These are phyloP conservation scores for Globisporangium barbulae DNA, from an alignment of 352 stramenopile genomes.

Conservation along the genomic window DNA sequence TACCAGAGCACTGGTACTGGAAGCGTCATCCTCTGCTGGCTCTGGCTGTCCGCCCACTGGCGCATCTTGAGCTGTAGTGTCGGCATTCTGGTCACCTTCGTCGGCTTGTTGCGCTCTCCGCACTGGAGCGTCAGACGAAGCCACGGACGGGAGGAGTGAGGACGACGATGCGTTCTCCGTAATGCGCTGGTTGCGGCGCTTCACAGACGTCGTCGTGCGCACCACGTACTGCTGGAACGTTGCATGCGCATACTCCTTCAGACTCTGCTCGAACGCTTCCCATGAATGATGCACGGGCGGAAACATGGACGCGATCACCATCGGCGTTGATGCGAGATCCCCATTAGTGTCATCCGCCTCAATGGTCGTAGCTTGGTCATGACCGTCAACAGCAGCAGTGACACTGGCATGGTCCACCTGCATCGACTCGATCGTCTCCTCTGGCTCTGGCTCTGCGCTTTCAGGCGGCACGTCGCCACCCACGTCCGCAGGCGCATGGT, in stretches of 20 bases:
- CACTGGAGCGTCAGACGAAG: background rate
- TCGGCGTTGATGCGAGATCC: background rate
- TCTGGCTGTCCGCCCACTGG: background rate
- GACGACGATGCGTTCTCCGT: conserved; percentile 27
- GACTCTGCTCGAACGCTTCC: conserved; percentile 54
- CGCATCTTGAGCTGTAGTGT: background rate
- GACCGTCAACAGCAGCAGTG: background rate
- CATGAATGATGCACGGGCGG: conserved; percentile 52
- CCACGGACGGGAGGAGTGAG: background rate
- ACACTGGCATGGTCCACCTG: background rate
- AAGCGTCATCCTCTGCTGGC: background rate
- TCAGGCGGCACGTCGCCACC: background rate
- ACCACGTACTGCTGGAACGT: conserved; percentile 79
- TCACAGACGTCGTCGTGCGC: conserved; percentile 73
- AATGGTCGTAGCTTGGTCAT: background rate
- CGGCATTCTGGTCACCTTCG: background rate
- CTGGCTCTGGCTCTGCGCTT: background rate
- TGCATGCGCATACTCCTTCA: conserved; percentile 54
- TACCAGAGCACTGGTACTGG: background rate
- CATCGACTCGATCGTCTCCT: background rate
- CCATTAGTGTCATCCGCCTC: background rate
- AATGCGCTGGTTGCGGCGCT: conserved; percentile 69
- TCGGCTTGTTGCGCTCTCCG: background rate
- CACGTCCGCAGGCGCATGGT: background rate
- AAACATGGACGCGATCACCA: conserved; percentile 45